A percentile compares a stretch with the other conserved stretches of the same genome.
Evolutionary conservation across 2,329 filamentous ascomycete genomes (phyloP).

Genomic region (Pseudogymnoascus sp.): DNA sequence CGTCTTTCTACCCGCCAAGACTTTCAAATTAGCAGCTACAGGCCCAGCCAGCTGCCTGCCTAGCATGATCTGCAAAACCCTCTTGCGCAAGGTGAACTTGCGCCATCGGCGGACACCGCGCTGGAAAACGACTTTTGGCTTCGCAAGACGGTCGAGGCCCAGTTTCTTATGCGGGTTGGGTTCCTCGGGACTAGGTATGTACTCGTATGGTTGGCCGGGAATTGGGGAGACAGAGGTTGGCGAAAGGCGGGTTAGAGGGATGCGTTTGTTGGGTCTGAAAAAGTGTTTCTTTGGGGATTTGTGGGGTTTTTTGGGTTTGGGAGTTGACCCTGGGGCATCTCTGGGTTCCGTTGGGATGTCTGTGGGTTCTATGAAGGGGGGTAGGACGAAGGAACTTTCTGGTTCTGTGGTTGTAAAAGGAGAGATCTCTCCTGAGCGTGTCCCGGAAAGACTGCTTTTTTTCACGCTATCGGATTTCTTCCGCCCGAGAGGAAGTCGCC

Average conservation of each 20-base stretch:
- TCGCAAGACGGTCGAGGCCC: neutral
- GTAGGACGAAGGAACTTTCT: neutral
- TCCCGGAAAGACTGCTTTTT: neutral
- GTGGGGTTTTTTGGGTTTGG: neutral
- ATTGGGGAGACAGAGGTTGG: neutral
- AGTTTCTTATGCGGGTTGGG: neutral
- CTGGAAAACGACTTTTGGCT: neutral
- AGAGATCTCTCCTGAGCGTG: neutral
- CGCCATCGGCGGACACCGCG: slow-evolving; percentile 15
- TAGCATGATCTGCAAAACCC: slow-evolving; percentile 20
- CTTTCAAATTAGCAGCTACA: slow-evolving; percentile 7
- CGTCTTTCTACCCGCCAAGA: neutral
- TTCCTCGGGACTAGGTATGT: neutral
- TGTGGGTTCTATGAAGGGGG: neutral
- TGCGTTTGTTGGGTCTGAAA: neutral
- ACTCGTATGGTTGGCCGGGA: neutral
- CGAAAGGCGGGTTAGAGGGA: neutral
- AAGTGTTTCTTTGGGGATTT: neutral
- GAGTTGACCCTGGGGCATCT: neutral
- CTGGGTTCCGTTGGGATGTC: neutral
- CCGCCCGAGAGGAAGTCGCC: neutral
- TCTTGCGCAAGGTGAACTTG: slow-evolving; percentile 17
- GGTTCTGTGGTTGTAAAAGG: neutral
- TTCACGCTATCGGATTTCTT: neutral
- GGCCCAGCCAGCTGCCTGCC: slow-evolving; percentile 23